A percentile compares a stretch with the other conserved stretches of the same genome.
Conservation (phyloP, 2,329 filamentous ascomycete genomes). For the Hymenotorrendiella dingleyae region DNA sequence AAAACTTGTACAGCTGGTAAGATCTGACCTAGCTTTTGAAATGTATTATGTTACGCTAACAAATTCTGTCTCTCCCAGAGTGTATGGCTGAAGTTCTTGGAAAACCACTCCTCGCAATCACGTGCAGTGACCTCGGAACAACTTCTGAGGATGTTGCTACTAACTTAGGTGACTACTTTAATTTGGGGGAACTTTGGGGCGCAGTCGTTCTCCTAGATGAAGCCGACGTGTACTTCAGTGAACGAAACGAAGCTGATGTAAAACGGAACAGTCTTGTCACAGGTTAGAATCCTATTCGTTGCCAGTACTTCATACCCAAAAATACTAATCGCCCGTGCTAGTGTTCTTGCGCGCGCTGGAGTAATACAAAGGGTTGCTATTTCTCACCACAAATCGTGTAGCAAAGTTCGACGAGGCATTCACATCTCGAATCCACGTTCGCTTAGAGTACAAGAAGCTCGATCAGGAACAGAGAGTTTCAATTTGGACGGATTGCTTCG, state of each 20-base stretch:
- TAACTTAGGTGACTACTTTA: conserved; percentile 40
- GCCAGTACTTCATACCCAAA: neutral
- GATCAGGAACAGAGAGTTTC: neutral
- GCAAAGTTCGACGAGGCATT: conserved; percentile 33
- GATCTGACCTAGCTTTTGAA: too few species aligned
- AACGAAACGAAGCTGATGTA: conserved; percentile 25
- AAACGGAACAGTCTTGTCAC: conserved; percentile 31
- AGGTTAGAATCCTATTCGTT: neutral
- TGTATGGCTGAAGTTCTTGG: conserved; percentile 13
- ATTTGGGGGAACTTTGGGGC: conserved; percentile 43
- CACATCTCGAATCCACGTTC: conserved; percentile 29
- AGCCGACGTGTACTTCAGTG: conserved; percentile 43
- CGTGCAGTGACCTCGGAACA: conserved; percentile 43
- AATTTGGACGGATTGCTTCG: neutral
- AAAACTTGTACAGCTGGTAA: conserved; percentile 17
- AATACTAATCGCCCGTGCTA: too few species aligned
- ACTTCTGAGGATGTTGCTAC: conserved; percentile 37
- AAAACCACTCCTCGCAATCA: conserved; percentile 23
- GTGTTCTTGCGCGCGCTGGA: conserved; percentile 34
- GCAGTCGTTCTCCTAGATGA: conserved; percentile 46
- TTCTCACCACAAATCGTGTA: conserved; percentile 37
- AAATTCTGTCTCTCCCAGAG: conserved; percentile 26
- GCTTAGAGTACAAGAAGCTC: neutral
- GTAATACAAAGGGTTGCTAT: conserved; percentile 36
- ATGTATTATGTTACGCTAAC: too few species aligned